phyloP scores from a whole-genome alignment of 1,139 yeast species.

The Schwanniomyces etchellsii region DNA sequence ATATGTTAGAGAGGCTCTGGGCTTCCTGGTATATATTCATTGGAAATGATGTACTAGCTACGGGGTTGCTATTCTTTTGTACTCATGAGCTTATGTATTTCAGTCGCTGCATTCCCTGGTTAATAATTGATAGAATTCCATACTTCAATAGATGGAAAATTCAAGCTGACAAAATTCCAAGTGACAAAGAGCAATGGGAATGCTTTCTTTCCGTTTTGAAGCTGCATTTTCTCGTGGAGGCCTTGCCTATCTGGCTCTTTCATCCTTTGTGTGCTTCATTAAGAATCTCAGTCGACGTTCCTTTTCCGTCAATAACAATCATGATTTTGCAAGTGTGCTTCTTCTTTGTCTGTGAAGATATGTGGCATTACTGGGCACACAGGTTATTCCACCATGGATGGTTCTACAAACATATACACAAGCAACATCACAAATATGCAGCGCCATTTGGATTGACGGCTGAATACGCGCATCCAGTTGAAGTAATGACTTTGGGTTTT shows the following conservation, averaged over 20 bases:
- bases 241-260: conserved; percentile 93
- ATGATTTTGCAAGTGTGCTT: conserved; percentile 61
- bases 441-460: conserved; percentile 97
- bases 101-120: conserved; percentile 84
- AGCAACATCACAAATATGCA: conserved; percentile 94
- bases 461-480: conserved; percentile 94
- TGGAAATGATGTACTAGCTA: conserved; percentile 74
- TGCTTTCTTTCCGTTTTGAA: conserved; percentile 79
- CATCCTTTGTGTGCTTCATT: conserved; percentile 79
- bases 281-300: conserved; percentile 72
- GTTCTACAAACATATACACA: conserved; percentile 86
- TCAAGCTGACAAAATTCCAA: conserved; percentile 75
- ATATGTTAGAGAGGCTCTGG: conserved; percentile 61
- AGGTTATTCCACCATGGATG: conserved; percentile 80
- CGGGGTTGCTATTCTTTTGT: conserved; percentile 70
- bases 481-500: conserved; percentile 82
- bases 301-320: conserved; percentile 64
- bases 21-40: conserved; percentile 71
- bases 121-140: conserved; percentile 68
- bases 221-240: conserved; percentile 87
- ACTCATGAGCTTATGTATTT: conserved; percentile 80
- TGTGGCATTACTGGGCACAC: conserved; percentile 96
- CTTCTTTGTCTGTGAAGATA: conserved; percentile 82
- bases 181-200: conserved; percentile 82
- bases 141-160: conserved; percentile 74